A percentile compares a stretch with the other conserved stretches of the same genome.
Conservation (phyloP, 441 rosid genomes). For the Jatropha podagrica region DNA sequence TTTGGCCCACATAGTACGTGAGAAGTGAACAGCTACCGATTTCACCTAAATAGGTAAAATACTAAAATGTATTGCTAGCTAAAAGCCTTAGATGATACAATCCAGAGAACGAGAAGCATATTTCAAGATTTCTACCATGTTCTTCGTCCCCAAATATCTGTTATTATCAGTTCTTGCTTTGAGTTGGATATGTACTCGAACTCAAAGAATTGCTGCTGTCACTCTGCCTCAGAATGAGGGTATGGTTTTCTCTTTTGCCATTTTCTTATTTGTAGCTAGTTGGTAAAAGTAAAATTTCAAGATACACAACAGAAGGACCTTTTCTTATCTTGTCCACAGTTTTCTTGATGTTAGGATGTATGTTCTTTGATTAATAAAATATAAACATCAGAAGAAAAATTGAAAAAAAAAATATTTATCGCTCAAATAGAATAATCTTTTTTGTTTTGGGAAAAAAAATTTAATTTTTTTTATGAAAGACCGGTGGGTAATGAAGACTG, state of each 20-base stretch:
- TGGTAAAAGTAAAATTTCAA: not conserved
- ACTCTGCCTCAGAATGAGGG: conserved; percentile 2
- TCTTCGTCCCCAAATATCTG: not conserved
- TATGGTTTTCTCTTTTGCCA: not conserved
- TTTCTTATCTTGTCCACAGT: not conserved
- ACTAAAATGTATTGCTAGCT: too few species aligned
- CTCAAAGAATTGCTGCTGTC: not conserved
- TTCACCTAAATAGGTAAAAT: too few species aligned
- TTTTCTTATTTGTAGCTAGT: not conserved
- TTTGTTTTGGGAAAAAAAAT: not conserved
- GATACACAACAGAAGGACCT: not conserved
- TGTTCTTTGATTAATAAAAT: not conserved
- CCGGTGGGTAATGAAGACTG: not conserved
- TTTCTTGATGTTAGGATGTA: not conserved
- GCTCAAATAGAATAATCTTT: not conserved
- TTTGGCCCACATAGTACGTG: too few species aligned
- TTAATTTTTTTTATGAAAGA: not conserved
- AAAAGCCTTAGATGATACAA: not conserved
- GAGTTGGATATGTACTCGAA: not conserved
- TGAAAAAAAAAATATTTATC: too few species aligned
- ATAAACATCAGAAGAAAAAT: too few species aligned
- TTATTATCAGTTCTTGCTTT: not conserved
- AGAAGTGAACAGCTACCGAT: too few species aligned
- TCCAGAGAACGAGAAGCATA: not conserved
- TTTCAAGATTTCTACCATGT: not conserved